Evolutionary conservation across 2,329 filamentous ascomycete species (phyloP).

Genomic region (Clarireedia homoeocarpa): DNA sequence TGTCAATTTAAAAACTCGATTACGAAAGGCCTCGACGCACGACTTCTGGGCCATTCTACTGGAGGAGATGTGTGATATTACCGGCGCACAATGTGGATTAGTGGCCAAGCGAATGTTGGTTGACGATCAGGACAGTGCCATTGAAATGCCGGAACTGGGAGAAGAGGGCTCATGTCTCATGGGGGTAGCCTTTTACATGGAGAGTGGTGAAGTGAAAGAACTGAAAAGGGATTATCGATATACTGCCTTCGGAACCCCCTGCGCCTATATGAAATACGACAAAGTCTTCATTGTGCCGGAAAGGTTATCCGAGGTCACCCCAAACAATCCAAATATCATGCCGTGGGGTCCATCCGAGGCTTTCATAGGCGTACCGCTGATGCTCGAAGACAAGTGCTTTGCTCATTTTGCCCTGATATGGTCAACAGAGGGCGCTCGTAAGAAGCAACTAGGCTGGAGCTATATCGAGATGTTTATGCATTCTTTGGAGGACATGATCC

Average conservation of each 20-base stretch:
- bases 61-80: conserved; percentile 54
- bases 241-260: conserved; percentile 53
- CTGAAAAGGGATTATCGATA: conserved; percentile 55
- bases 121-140: conserved; percentile 48
- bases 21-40: conserved; percentile 45
- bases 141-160: conserved; percentile 53
- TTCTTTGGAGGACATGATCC: conserved; percentile 59
- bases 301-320: conserved; percentile 48
- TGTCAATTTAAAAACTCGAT: conserved; percentile 47
- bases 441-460: conserved; percentile 52
- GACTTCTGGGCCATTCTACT: conserved; percentile 58
- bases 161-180: conserved; percentile 55
- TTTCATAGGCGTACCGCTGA: conserved; percentile 60
- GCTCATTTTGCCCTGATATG: conserved; percentile 68
- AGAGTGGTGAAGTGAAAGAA: conserved; percentile 46
- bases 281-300: conserved; percentile 63
- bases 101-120: conserved; percentile 56
- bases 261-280: conserved; percentile 63
- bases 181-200: conserved; percentile 59
- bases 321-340: conserved; percentile 50
- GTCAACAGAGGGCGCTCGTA: conserved; percentile 52
- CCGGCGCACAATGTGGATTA: conserved; percentile 59
- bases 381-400: conserved; percentile 56
- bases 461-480: conserved; percentile 62
- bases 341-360: conserved; percentile 53